Conservation (phyloP, 805 yeast species). For the Yarrowia sp. region DNA sequence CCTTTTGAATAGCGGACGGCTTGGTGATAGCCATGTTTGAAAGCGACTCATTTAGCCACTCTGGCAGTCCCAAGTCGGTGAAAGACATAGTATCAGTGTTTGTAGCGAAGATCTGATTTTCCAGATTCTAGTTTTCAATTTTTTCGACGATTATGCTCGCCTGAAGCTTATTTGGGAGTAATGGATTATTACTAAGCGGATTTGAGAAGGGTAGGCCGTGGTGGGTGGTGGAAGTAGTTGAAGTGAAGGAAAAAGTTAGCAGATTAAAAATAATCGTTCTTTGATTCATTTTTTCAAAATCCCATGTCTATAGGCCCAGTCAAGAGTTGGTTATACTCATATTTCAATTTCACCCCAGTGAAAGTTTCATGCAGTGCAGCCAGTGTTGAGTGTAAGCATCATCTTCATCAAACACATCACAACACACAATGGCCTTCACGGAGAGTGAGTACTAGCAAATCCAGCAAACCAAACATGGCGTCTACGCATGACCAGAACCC, state of each 20-base stretch:
- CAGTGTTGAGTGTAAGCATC: not conserved
- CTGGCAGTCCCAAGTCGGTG: slow-evolving; percentile 68
- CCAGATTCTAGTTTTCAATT: not conserved
- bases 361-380: slow-evolving; percentile 16
- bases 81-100: slow-evolving; percentile 42
- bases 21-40: slow-evolving; percentile 73
- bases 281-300: too few relatives aligned
- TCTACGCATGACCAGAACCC: too few relatives aligned
- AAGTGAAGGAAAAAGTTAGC: too few relatives aligned
- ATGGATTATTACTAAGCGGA: not conserved
- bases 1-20: slow-evolving; percentile 84
- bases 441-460: not conserved
- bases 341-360: too few relatives aligned
- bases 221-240: not conserved
- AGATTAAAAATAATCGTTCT: too few relatives aligned
- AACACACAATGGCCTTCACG: not conserved
- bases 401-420: not conserved
- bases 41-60: slow-evolving; percentile 83
- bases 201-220: not conserved
- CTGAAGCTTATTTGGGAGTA: not conserved
- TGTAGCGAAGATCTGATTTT: not conserved
- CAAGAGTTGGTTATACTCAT: too few relatives aligned
- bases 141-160: slow-evolving; percentile 16
- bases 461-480: not conserved
- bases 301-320: too few relatives aligned